phyloP scores from a whole-genome alignment of 192 early-diverging fungal species.

The Umbelopsis vinacea region DNA sequence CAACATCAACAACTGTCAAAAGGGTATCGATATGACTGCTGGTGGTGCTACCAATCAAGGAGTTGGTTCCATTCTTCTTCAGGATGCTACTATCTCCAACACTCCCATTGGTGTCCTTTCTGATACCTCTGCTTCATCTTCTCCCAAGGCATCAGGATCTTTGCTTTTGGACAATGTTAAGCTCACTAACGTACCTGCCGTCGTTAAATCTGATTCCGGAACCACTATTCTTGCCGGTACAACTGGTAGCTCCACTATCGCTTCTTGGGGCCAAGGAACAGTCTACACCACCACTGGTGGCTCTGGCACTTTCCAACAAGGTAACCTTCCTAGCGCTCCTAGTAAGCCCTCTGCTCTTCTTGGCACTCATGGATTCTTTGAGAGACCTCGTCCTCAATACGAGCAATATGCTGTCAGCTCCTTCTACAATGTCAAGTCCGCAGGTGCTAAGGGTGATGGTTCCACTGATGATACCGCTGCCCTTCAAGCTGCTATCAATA shows the following conservation, averaged over 20 bases:
- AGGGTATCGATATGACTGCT: slow-evolving; percentile 46
- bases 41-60: slow-evolving; percentile 13
- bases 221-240: slow-evolving; percentile 27
- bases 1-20: slow-evolving; percentile 38
- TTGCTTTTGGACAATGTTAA: slow-evolving; percentile 46
- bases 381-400: slow-evolving; percentile 42
- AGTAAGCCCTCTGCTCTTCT: slow-evolving; percentile 29
- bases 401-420: slow-evolving; percentile 26
- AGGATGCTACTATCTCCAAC: slow-evolving; percentile 42
- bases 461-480: slow-evolving; percentile 48
- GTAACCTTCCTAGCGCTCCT: slow-evolving; percentile 26
- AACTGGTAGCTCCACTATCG: neutral
- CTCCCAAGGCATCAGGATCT: slow-evolving; percentile 17
- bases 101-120: slow-evolving; percentile 33
- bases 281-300: slow-evolving; percentile 21
- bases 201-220: slow-evolving; percentile 27
- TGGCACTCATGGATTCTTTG: slow-evolving; percentile 33
- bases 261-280: slow-evolving; percentile 28
- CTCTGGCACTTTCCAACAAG: slow-evolving; percentile 12
- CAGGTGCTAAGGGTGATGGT: slow-evolving; percentile 51
- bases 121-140: neutral
- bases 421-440: slow-evolving; percentile 37
- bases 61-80: slow-evolving; percentile 41
- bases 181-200: slow-evolving; percentile 32
- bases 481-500: slow-evolving; percentile 36